phyloP scores from a whole-genome alignment of 257 asterid genomes.

The Penstemon barbatus region DNA sequence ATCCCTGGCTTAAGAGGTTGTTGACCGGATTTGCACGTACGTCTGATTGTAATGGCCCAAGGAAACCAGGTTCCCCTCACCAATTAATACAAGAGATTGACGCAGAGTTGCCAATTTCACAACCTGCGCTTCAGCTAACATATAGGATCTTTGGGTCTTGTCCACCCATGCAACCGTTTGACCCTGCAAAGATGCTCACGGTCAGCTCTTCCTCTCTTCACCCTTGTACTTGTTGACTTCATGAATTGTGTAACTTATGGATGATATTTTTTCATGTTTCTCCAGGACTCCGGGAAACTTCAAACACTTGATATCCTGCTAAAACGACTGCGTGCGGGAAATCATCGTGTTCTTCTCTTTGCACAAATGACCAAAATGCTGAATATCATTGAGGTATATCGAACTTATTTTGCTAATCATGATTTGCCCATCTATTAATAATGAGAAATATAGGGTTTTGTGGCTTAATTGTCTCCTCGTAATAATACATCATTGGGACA shows the following conservation, averaged over 20 bases:
- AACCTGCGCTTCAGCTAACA: constrained; percentile 93
- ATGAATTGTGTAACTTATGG: constrained; percentile 14
- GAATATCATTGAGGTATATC: constrained; percentile 83
- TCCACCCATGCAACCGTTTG: constrained; percentile 99
- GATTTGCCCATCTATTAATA: constrained; percentile 11
- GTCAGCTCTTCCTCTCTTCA: constrained; percentile 40
- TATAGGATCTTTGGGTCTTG: constrained; percentile 87
- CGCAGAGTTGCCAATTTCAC: constrained; percentile 70
- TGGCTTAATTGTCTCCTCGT: constrained; percentile 16
- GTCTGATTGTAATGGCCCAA: constrained; percentile 89
- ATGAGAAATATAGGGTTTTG: constrained; percentile 1
- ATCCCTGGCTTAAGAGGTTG: constrained; percentile 94
- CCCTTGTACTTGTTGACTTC: constrained; percentile 14
- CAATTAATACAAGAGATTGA: constrained; percentile 90
- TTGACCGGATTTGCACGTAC: constrained; percentile 93
- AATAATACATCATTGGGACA: constrained; percentile 8
- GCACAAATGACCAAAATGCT: constrained; percentile 99
- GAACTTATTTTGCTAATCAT: constrained; percentile 16
- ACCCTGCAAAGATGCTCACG: constrained; percentile 98
- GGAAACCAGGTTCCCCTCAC: constrained; percentile 64
- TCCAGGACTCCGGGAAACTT: constrained; percentile 98
- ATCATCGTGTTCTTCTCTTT: constrained; percentile 92
- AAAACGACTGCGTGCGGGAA: constrained; percentile 83
- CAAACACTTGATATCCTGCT: constrained; percentile 87
- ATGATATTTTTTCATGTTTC: constrained; percentile 30